phyloP scores from a whole-genome alignment of 768 basidiomycete genomes.

The Lactarius psammicola region DNA sequence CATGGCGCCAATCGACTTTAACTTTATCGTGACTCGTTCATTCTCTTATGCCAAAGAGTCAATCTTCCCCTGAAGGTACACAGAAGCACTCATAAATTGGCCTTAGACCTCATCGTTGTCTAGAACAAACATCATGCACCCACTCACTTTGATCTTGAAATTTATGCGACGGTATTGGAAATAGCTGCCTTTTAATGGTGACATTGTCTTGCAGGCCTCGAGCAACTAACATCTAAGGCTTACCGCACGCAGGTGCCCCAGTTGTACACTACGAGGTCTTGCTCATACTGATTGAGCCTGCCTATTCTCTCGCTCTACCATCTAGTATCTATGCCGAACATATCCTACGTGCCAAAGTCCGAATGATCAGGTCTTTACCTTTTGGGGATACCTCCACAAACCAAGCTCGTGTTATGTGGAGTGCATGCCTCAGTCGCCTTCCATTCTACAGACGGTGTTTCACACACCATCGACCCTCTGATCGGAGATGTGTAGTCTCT shows the following conservation, averaged over 20 bases:
- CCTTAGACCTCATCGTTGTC: too few species aligned
- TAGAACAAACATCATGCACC: too few species aligned
- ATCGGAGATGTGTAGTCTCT: not conserved
- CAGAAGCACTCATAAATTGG: too few species aligned
- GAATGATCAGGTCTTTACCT: not conserved
- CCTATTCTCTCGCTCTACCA: not conserved
- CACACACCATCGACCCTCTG: not conserved
- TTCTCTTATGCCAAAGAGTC: too few species aligned
- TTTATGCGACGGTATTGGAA: too few species aligned
- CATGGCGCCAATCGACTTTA: too few species aligned
- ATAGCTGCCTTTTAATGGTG: too few species aligned
- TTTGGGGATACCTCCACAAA: not conserved
- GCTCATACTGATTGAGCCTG: not conserved
- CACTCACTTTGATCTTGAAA: too few species aligned
- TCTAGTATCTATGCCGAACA: not conserved
- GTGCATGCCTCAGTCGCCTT: not conserved
- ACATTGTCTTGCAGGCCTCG: too few species aligned
- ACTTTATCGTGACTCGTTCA: too few species aligned
- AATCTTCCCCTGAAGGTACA: too few species aligned
- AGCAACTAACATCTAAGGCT: too few species aligned
- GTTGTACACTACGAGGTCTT: not conserved
- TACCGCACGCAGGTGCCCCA: not conserved
- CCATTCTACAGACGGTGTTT: not conserved
- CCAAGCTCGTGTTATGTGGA: not conserved
- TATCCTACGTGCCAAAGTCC: not conserved